Percentiles rank a stretch among this genome's conserved stretches.
Conservation (phyloP, 2,329 filamentous ascomycete species). For the Curvularia hawaiiensis region DNA sequence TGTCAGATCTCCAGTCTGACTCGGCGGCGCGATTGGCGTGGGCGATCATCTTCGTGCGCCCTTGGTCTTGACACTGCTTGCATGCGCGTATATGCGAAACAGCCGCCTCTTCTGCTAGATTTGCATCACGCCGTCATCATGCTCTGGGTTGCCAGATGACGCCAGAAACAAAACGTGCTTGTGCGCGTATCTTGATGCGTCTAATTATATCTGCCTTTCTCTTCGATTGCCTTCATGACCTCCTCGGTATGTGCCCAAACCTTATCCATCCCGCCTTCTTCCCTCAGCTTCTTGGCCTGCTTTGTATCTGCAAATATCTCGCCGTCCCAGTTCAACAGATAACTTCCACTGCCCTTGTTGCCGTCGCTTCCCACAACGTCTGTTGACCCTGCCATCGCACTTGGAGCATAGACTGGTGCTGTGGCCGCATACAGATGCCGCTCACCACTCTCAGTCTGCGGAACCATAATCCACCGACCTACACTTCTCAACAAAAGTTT, state of each 20-base stretch:
- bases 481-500: slow-evolving; percentile 11
- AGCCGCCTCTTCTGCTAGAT: neutral
- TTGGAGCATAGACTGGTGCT: slow-evolving; percentile 30
- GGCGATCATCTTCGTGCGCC: neutral
- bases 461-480: slow-evolving; percentile 27
- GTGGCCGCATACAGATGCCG: slow-evolving; percentile 42
- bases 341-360: slow-evolving; percentile 33
- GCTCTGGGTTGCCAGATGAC: neutral
- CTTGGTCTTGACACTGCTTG: neutral
- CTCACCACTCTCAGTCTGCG: slow-evolving; percentile 39
- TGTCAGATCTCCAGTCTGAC: neutral
- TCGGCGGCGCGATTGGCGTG: neutral
- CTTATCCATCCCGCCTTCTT: slow-evolving; percentile 31
- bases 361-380: slow-evolving; percentile 29
- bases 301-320: slow-evolving; percentile 26
- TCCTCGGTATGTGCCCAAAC: slow-evolving; percentile 42
- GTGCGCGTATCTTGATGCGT: neutral
- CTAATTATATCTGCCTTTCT: slow-evolving; percentile 4
- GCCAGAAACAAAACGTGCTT: neutral
- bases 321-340: slow-evolving; percentile 34
- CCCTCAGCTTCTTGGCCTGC: slow-evolving; percentile 25
- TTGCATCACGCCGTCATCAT: neutral
- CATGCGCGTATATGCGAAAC: neutral
- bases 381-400: slow-evolving; percentile 13
- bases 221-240: slow-evolving; percentile 36